Percentiles rank a stretch among this genome's conserved stretches.
Conservation (phyloP, 2,329 filamentous ascomycete species). For the Exophiala sideris region DNA sequence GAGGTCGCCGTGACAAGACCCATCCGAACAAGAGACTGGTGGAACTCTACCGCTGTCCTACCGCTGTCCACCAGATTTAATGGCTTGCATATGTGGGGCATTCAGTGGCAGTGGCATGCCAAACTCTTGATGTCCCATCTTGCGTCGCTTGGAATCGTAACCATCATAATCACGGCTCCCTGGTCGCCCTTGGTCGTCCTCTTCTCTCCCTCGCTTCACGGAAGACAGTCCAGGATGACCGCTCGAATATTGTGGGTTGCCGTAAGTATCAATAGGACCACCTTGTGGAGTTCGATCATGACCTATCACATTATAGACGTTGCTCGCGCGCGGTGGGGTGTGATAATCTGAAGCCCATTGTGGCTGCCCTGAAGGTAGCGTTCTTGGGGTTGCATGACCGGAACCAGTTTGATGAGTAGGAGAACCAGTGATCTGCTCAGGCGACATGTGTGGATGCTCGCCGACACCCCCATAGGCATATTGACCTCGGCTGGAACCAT, state of each 20-base stretch:
- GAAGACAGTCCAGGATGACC: slow-evolving; percentile 63
- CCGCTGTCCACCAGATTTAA: slow-evolving; percentile 40
- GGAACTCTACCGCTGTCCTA: slow-evolving; percentile 4
- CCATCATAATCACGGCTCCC: slow-evolving; percentile 57
- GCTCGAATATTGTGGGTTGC: slow-evolving; percentile 64
- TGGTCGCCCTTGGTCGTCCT: slow-evolving; percentile 64
- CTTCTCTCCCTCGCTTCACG: slow-evolving; percentile 62
- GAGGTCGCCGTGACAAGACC: slow-evolving; percentile 10
- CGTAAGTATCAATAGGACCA: slow-evolving; percentile 67
- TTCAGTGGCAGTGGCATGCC: slow-evolving; percentile 46
- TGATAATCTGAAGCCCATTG: slow-evolving; percentile 72
- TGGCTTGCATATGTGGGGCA: slow-evolving; percentile 40
- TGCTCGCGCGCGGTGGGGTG: slow-evolving; percentile 78
- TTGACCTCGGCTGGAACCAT: slow-evolving; percentile 67
- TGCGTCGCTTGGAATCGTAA: slow-evolving; percentile 70
- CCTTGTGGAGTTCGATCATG: slow-evolving; percentile 71
- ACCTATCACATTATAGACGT: slow-evolving; percentile 84
- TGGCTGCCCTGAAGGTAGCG: slow-evolving; percentile 65
- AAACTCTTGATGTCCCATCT: slow-evolving; percentile 62
- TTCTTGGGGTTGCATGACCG: slow-evolving; percentile 81
- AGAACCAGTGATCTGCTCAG: slow-evolving; percentile 73
- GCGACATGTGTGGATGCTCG: slow-evolving; percentile 72
- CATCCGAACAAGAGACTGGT: slow-evolving; percentile 12
- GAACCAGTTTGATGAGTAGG: slow-evolving; percentile 75
- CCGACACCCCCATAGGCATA: slow-evolving; percentile 73